phyloP scores from a whole-genome alignment of 345 rosid genomes.

The Lepidium aucheri region DNA sequence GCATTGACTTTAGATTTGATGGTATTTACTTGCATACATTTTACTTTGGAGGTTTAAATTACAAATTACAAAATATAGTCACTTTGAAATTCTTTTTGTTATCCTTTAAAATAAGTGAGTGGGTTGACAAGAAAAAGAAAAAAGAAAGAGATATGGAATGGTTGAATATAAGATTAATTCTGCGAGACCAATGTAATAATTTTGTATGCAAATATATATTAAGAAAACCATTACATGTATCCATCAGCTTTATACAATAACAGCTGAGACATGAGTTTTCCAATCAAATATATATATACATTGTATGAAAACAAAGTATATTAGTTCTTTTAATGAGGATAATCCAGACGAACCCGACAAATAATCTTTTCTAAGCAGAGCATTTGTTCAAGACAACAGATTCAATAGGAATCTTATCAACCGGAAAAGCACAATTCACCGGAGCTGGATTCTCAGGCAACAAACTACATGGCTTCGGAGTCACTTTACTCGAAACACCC shows the following conservation, averaged over 20 bases:
- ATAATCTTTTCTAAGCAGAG: slow-evolving; percentile 1
- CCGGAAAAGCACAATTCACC: slow-evolving; percentile 45
- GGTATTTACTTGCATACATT: no score
- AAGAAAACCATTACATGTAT: neutral
- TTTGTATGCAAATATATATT: neutral
- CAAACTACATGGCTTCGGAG: slow-evolving; percentile 41
- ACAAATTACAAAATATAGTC: no score
- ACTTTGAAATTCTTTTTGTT: no score
- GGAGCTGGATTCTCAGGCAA: slow-evolving; percentile 35
- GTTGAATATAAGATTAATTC: neutral
- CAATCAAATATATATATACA: neutral
- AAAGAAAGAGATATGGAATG: no score
- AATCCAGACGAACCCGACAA: no score
- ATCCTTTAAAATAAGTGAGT: no score
- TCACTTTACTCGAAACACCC: slow-evolving; percentile 50
- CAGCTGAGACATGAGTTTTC: neutral
- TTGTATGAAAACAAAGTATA: neutral
- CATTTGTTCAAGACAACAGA: slow-evolving; percentile 39
- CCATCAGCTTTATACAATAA: slow-evolving; percentile 5
- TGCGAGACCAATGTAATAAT: neutral
- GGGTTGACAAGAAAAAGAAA: no score
- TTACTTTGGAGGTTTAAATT: no score
- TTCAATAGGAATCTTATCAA: slow-evolving; percentile 42
- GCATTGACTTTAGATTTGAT: no score
- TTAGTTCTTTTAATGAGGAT: no score